Evolutionary conservation across 768 basidiomycete genomes (phyloP).

Genomic region (Tubosaeta sp.): DNA sequence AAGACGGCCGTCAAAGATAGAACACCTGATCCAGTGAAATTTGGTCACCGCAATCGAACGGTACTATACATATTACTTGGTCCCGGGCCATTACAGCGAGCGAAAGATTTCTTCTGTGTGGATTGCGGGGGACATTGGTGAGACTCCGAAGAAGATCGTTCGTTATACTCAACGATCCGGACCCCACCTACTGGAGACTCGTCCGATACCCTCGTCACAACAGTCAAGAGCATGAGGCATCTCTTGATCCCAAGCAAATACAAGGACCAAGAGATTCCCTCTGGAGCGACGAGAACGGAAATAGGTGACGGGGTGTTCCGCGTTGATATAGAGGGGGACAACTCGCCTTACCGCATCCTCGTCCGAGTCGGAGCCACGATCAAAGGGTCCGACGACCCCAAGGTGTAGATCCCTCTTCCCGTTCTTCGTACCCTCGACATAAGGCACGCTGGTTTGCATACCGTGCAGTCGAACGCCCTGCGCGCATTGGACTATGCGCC

Average conservation of each 20-base stretch:
- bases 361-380: slow-evolving; percentile 4
- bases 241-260: slow-evolving; percentile 1
- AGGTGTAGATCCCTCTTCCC: slow-evolving; percentile 33
- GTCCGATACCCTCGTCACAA: no score
- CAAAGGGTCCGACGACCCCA: background rate
- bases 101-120: no score
- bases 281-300: background rate
- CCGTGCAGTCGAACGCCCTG: slow-evolving; percentile 34
- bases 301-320: background rate
- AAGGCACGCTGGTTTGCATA: slow-evolving; percentile 21
- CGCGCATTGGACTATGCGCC: slow-evolving; percentile 35
- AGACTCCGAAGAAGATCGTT: no score
- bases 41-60: slow-evolving; percentile 20
- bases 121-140: no score
- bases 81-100: no score
- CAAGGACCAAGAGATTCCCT: background rate
- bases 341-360: background rate
- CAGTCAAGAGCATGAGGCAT: slow-evolving; percentile 2
- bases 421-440: slow-evolving; percentile 34
- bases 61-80: no score
- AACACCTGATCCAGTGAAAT: no score
- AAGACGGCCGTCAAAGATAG: no score
- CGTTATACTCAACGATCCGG: no score
- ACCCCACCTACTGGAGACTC: no score
- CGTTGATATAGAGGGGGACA: background rate